phyloP scores from a whole-genome alignment of 176 grass and related monocot genomes.

The Rhipidocladum racemiflorum region DNA sequence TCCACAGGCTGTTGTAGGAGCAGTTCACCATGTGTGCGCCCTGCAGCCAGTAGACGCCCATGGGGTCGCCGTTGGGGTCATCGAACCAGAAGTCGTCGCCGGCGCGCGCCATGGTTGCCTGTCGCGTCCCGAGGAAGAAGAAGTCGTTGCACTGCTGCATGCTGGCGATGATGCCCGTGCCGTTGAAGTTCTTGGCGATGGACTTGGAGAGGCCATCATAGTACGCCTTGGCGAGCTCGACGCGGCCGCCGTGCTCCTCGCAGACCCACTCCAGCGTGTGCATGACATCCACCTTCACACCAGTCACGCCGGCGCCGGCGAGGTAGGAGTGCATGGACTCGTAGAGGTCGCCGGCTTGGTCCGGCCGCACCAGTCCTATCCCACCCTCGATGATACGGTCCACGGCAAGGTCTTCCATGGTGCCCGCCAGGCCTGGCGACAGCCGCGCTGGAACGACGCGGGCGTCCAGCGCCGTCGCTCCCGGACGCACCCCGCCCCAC shows the following conservation, averaged over 20 bases:
- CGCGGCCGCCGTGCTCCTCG: constrained; percentile 56
- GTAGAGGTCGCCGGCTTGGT: constrained; percentile 41
- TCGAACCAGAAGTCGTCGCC: constrained; percentile 76
- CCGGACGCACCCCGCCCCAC: constrained; percentile 59
- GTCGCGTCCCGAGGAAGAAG: constrained; percentile 54
- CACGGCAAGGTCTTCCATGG: constrained; percentile 66
- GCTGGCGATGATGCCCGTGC: constrained; percentile 68
- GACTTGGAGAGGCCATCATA: constrained; percentile 49
- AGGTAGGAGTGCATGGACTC: constrained; percentile 63
- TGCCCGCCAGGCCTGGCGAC: constrained; percentile 38
- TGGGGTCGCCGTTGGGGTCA: constrained; percentile 64
- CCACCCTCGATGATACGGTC: constrained; percentile 50
- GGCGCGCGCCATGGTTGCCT: constrained; percentile 39
- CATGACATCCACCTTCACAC: constrained; percentile 77
- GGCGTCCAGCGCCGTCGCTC: constrained; percentile 21
- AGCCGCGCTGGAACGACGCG: not conserved
- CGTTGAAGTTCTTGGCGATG: constrained; percentile 43
- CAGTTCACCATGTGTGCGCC: constrained; percentile 83
- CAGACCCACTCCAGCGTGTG: constrained; percentile 58
- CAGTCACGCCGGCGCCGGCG: constrained; percentile 44
- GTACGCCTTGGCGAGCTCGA: constrained; percentile 60
- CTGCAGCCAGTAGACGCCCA: constrained; percentile 62
- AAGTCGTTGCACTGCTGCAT: constrained; percentile 91
- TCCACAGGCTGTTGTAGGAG: constrained; percentile 78
- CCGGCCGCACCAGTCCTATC: constrained; percentile 48